Evolutionary conservation across 371 early-diverging fungal genomes (phyloP), one percentile per base, ranked within the genome.

Genomic region (Mucor saturninus): DNA sequence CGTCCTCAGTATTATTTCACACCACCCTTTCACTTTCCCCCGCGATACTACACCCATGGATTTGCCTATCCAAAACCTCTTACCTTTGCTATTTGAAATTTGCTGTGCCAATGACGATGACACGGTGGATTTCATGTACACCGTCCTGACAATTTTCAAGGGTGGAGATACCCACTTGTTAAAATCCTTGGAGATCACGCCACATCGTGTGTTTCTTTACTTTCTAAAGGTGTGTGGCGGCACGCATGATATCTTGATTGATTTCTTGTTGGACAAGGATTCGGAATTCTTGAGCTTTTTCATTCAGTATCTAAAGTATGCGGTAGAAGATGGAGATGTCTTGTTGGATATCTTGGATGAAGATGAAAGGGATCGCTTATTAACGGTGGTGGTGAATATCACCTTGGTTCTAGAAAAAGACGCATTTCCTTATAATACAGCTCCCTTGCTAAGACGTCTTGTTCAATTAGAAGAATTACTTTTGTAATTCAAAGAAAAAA

Each of bases 31-130:
- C 21, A 21, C 21, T 21, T 21, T 21, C 21, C 21, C 21, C 43
- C 43, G 14, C 14, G 43, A 14, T n/a, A 2, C 43, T 3, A 1
- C 15, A 43, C 21, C 21, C 21, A 21, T 21, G 21, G 21, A 21
- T 21, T 21, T 21, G 21, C 21, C 21, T 21, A 21, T 21, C 21
- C 7, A 48, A 28, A 48, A 48, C 48, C 5, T 4, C 21, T 21
- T 21, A 1, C 21, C 21, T 21, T 21, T 56, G 0, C 28, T 69
- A 14, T 64, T 69, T 35, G 54, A 56, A 31, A 56, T 61, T 9
- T 69, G 64, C 13, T 69, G 69, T 61, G 61, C 51, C 3, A 64
- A 59, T 40, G 69, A 69, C 15, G 64, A 69, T 10, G 64, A 64
- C 49, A 51, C 66, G 0, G 49, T 51, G 2, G 49, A 56, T 3